Evolutionary conservation across 2,329 filamentous ascomycete species (phyloP).

Genomic region (Alternaria ventricosa): DNA sequence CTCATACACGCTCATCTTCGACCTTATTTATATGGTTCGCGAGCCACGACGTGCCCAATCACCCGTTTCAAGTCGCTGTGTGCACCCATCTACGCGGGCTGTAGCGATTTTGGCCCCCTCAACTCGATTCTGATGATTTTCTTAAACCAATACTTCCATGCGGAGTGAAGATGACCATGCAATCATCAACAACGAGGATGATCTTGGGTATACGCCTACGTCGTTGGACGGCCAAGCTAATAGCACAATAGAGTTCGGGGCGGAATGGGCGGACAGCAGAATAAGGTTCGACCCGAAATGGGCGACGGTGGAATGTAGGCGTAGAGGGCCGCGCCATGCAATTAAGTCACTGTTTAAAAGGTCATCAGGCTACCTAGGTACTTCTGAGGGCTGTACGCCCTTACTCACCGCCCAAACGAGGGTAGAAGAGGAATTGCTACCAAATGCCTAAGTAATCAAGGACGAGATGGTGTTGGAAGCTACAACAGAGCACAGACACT

Average conservation of each 20-base stretch:
- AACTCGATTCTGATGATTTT: background rate
- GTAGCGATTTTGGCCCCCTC: background rate
- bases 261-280: background rate
- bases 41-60: background rate
- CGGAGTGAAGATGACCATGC: background rate
- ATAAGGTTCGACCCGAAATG: background rate
- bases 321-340: background rate
- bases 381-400: background rate
- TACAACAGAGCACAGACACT: background rate
- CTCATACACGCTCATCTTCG: background rate
- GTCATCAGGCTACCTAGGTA: background rate
- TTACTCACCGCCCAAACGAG: background rate
- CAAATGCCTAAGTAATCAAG: background rate
- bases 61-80: background rate
- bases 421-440: background rate
- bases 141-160: background rate
- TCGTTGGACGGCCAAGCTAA: background rate
- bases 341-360: no score
- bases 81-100: background rate
- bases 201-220: background rate
- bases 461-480: background rate
- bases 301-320: background rate
- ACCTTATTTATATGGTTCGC: background rate
- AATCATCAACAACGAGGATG: background rate
- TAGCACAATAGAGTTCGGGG: background rate